Evolutionary conservation across 805 yeast genomes (phyloP), one percentile per base, ranked within the genome.

Genomic region (Candida dajiaensis): DNA sequence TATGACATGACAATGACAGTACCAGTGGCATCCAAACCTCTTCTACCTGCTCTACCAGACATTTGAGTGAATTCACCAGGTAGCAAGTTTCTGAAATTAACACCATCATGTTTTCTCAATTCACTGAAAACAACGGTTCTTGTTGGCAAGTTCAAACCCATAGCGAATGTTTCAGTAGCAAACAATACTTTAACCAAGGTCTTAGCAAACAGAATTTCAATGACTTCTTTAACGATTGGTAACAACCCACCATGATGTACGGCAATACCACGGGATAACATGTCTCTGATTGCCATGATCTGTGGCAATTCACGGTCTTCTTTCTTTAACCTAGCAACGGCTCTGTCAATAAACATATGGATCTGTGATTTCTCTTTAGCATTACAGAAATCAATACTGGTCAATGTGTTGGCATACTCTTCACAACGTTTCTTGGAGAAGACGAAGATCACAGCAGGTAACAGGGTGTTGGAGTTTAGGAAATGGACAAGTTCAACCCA

Each of bases 21-120:
- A 61, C 99, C 99, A 0, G 86, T 88, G 19, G 81, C 70, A 70
- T 94, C 99, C 53, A 94, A 69, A 31, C 99, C 99, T 72, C 99
- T 81, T 69, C 99, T 81, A 50, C 99, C 99, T 0, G 99, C 99
- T 66, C 99, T 78, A 40, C 99, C 99, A 0, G 97, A 90, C 99
- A 94, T 94, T 67, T 92, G 99, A 0, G 98, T 94, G 63, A 92
- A 94, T 64, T 94, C 99, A 45, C 99, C 99, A 0, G 99, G 97
- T 10, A 84, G 74, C 50, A 94, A 72, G 59, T 84, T 78, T 65
- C 99, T 76, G 66, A 88, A 81, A 0, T 78, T 77, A 26, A 81
- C 76, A 40, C 98, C 98, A 62, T 94, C 99, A 63, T 92, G 96
- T 61, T 94, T 94, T 54, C 92, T 71, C 42, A 85, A 69, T 41